Evolutionary conservation across 2,329 filamentous ascomycete species (phyloP), one percentile per base, ranked within the genome.

Genomic region (Colletotrichum magnum): DNA sequence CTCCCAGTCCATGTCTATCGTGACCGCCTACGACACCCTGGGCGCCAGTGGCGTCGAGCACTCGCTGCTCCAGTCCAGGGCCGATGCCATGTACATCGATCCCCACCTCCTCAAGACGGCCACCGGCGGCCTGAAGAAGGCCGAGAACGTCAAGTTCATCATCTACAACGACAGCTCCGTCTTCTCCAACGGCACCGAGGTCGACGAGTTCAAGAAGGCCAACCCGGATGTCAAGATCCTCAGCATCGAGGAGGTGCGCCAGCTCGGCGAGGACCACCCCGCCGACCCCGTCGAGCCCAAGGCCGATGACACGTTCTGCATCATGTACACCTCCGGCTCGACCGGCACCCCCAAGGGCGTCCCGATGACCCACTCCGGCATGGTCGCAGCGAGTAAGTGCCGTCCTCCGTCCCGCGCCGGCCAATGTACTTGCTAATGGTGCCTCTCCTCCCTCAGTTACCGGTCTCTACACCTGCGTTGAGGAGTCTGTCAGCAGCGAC

Each of bases 21-120:
- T 98, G 58, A 98, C 95, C 53, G 94, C 95, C 58, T 98, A 98
- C 81, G 95, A 98, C 80, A 97, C 94, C 36, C 91, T 98, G 52
- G 95, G 95, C 62, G 89, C 94, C 75, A 90, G 91, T 71, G 95
- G 94, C 54, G 88, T 98, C 72, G 90, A 92, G 83, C 94, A 97
- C 84, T 97, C 94, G 3, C 88, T 98, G 72, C 86, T 90, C 24
- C 93, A 97, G 82, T 96, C 94, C 61, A 86, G 90, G 71, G 92
- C 94, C 60, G 90, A 90, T 75, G 91, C 92, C 79, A 95, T 98
- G 85, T 97, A 95, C 82, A 88, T 94, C 71, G 95, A 98, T 78
- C 92, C 95, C 9, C 90, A 93, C 74, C 89, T 97, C 58, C 83
- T 92, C 71, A 87, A 88, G 77, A 88, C 90, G 5, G 86, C 90